phyloP scores from a whole-genome alignment of 805 yeast species.

The Metschnikowia noctiluminum region DNA sequence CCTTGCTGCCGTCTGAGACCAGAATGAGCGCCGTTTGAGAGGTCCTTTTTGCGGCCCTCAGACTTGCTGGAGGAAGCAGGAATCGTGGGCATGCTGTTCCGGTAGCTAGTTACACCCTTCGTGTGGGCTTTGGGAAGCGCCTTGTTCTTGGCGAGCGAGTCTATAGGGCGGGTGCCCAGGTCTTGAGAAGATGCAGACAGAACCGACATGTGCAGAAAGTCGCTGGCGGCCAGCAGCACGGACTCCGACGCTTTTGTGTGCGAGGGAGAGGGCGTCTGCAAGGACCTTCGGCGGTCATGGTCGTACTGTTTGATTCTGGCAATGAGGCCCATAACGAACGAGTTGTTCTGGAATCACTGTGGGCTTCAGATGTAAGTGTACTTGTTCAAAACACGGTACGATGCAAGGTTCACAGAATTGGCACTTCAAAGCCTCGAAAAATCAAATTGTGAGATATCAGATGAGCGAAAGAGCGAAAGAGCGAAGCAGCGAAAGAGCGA shows the following conservation, averaged over 20 bases:
- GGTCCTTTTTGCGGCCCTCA: background rate
- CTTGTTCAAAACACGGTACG: too few relatives aligned
- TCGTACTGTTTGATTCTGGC: conserved; percentile 18
- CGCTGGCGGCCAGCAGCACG: conserved; percentile 24
- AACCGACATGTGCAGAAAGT: conserved; percentile 31
- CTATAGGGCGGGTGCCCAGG: background rate
- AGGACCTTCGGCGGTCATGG: conserved; percentile 1
- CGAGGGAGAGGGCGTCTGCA: conserved; percentile 2
- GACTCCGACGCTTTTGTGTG: conserved; percentile 7
- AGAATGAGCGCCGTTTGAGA: background rate
- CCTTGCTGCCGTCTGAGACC: too few relatives aligned
- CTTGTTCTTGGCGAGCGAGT: background rate
- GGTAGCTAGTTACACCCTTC: background rate
- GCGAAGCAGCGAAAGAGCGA: too few relatives aligned
- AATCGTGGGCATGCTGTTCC: conserved; percentile 7
- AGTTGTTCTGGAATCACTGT: background rate
- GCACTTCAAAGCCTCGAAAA: too few relatives aligned
- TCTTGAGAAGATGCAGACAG: conserved; percentile 28
- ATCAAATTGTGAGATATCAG: too few relatives aligned
- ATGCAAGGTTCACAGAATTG: too few relatives aligned
- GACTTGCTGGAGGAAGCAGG: background rate
- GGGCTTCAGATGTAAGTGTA: background rate
- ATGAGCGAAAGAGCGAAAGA: too few relatives aligned
- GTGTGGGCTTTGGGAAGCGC: background rate
- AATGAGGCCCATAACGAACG: conserved; percentile 21